Percentiles rank a stretch among this genome's conserved stretches.
Conservation (phyloP, 2,329 filamentous ascomycete genomes). For the Exophiala dermatitidis region DNA sequence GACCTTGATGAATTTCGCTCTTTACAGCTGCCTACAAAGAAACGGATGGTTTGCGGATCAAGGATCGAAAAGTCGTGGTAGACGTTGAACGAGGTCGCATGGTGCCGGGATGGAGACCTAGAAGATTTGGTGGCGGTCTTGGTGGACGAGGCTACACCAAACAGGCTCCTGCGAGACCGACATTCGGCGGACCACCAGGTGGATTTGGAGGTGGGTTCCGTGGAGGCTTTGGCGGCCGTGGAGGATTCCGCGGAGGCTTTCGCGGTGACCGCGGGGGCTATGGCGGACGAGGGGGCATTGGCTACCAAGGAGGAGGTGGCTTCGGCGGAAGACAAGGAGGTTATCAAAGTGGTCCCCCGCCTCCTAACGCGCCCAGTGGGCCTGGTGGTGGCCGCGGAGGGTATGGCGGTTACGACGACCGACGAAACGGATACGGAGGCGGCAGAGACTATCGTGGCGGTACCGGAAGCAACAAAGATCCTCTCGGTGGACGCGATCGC, state of each 20-base stretch:
- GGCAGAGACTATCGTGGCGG: constrained; percentile 49
- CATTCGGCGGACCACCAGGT: constrained; percentile 51
- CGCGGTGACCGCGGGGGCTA: constrained; percentile 35
- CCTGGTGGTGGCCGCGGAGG: constrained; percentile 43
- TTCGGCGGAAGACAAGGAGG: constrained; percentile 36
- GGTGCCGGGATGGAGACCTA: constrained; percentile 86
- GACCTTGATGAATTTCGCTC: constrained; percentile 34
- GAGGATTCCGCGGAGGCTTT: constrained; percentile 47
- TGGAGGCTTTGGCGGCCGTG: constrained; percentile 48
- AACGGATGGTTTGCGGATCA: constrained; percentile 83
- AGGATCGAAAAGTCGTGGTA: constrained; percentile 83
- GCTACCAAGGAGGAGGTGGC: constrained; percentile 52
- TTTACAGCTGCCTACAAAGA: constrained; percentile 82
- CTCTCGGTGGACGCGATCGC: constrained; percentile 62
- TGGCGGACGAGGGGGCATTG: constrained; percentile 46
- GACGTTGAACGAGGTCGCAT: constrained; percentile 95
- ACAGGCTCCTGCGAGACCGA: constrained; percentile 63
- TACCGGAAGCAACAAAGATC: constrained; percentile 77
- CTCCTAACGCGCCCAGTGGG: constrained; percentile 39
- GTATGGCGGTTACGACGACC: constrained; percentile 42
- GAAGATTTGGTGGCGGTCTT: constrained; percentile 82
- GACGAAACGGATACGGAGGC: constrained; percentile 48
- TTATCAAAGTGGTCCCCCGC: constrained; percentile 34
- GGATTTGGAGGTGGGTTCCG: constrained; percentile 51
- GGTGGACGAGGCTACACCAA: constrained; percentile 92